Percentiles rank a stretch among this genome's conserved stretches.
Evolutionary conservation across 805 yeast genomes (phyloP).

Genomic region (Candida odintsovae): DNA sequence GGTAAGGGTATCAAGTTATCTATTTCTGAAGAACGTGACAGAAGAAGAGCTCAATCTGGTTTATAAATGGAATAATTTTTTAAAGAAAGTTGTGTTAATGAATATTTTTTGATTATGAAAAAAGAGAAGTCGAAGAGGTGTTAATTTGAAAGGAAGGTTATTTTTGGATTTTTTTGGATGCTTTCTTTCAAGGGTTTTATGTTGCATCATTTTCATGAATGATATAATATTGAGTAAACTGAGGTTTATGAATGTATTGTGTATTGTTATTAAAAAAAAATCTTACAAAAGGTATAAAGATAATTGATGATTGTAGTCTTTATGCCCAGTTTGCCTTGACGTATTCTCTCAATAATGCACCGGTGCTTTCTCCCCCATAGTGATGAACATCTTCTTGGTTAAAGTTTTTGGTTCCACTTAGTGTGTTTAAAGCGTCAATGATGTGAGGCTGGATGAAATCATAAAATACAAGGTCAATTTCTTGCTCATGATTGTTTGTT

Average conservation of each 20-base stretch:
- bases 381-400: slow-evolving; percentile 30
- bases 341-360: slow-evolving; percentile 38
- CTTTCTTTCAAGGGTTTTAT: slow-evolving; percentile 10
- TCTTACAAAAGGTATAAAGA: slow-evolving; percentile 5
- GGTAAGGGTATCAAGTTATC: slow-evolving; percentile 97
- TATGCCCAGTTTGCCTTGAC: slow-evolving; percentile 30
- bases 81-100: neutral
- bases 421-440: slow-evolving; percentile 35
- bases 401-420: slow-evolving; percentile 24
- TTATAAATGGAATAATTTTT: slow-evolving; percentile 16
- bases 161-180: neutral
- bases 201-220: slow-evolving; percentile 23
- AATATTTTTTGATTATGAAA: neutral
- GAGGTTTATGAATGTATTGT: slow-evolving; percentile 6
- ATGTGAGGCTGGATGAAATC: slow-evolving; percentile 61
- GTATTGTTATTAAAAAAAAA: slow-evolving; percentile 21
- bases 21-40: slow-evolving; percentile 97
- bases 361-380: slow-evolving; percentile 38
- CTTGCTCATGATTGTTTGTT: slow-evolving; percentile 22
- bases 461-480: slow-evolving; percentile 71
- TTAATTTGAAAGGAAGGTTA: slow-evolving; percentile 2
- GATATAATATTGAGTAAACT: slow-evolving; percentile 7
- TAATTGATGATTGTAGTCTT: slow-evolving; percentile 1
- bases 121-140: neutral
- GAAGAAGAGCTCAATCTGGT: slow-evolving; percentile 76